These are phyloP conservation scores for Pestalotiopsis sp. DNA, from an alignment of 2,329 filamentous ascomycete genomes.

Conservation along the genomic window DNA sequence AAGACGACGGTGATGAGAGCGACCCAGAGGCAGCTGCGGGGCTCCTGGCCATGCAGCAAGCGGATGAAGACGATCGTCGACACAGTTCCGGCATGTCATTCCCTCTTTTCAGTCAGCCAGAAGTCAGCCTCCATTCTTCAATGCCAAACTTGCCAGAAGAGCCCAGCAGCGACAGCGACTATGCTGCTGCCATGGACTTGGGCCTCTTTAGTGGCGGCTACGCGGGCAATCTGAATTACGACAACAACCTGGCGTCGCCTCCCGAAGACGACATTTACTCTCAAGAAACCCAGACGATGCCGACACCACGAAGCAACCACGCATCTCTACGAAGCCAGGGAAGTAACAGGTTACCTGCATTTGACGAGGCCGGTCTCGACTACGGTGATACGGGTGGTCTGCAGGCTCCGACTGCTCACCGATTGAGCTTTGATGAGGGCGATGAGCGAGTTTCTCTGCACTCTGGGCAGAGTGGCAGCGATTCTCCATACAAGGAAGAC, in stretches of 20 bases:
- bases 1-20: conserved; percentile 70
- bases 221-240: conserved; percentile 54
- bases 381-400: conserved; percentile 89
- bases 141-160: conserved; percentile 55
- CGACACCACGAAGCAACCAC: conserved; percentile 44
- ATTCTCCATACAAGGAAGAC: conserved; percentile 71
- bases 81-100: conserved; percentile 56
- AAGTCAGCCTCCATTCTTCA: conserved; percentile 33
- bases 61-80: conserved; percentile 75
- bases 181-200: conserved; percentile 71
- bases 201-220: conserved; percentile 76
- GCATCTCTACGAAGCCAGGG: conserved; percentile 41
- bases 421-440: conserved; percentile 89
- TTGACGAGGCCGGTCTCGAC: conserved; percentile 74
- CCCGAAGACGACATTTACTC: conserved; percentile 41
- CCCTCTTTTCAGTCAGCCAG: conserved; percentile 46
- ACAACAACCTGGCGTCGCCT: conserved; percentile 47
- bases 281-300: conserved; percentile 51
- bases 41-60: conserved; percentile 79
- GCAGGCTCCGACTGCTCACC: conserved; percentile 71
- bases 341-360: conserved; percentile 45
- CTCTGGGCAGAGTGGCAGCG: conserved; percentile 60
- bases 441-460: conserved; percentile 72
- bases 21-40: conserved; percentile 88
- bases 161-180: conserved; percentile 72